Base-by-base conservation (phyloP, 768 basidiomycete species). In the Lentinula sp. region DNA sequence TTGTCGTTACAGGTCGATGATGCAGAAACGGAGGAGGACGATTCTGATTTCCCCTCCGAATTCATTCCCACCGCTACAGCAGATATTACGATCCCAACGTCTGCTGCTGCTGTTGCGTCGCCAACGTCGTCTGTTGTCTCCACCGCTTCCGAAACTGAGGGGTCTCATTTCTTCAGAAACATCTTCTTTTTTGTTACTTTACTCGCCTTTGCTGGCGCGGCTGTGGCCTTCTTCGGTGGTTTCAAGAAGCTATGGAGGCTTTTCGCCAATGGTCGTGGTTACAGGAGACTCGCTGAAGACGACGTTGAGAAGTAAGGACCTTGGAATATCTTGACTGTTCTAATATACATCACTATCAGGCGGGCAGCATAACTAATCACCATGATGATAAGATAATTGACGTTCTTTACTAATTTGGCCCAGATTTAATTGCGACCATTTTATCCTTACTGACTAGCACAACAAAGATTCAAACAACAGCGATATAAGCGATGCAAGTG, bases 211-310 rank as follows among this genome's bases (percentile, higher is more conserved):
- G 71, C 79, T 18, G 76, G 74, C 15, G 78, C 68, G 13, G 67
- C 79, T 15, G 80, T 85, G 63, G 63, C 78, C 49, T 84, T 79
- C 77, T 73, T 83, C 10, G 85, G 85, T 32, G 84, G 83, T 18
- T 45, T 79, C 62, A 79, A 79, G 41, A 80, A 74, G 66, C 66
- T 80, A 37, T 73, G 74, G 46, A 74, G 78, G 33, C 57, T 79
- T 57, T 52, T 85, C 53, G 75, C 77, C 41, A 70, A 70, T 54
- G 65, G 68, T 43, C 67, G 73, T 37, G 69, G 69, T 7, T 73
- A 72, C 28, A 86, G 84, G 68, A 77, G 75, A 48, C 77, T 75
- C 50, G 76, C 86, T 10, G 72, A 69, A 10, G 70, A 77, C n/a
- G 85, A 85, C 56, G 51, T 76, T 61, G 79, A 81, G 72, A 79